Base-by-base conservation (phyloP, 768 basidiomycete species). In the Galerina sulciceps region DNA sequence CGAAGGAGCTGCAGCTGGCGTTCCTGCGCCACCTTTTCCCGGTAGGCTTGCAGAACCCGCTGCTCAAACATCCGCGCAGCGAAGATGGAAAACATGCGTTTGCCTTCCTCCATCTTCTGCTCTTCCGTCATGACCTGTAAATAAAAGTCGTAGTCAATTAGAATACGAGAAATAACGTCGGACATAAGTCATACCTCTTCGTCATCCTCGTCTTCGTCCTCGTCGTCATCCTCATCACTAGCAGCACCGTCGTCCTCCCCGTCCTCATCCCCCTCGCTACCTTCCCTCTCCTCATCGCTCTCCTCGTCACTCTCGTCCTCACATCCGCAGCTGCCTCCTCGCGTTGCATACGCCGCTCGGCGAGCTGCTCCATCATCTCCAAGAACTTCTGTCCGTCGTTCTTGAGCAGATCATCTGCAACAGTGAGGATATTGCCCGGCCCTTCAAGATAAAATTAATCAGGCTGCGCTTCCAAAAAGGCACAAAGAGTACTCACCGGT, bases 281-380 rank as follows among this genome's bases (percentile, higher is more conserved):
- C 84, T 36, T 85, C 87, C 0, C 84, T 81, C 15, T 79, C 82
- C 34, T 78, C 82, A 2, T 79, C 78, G 44, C 76, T 71, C 42
- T 80, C 79, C 26, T 81, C 78, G 22, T 81, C 79, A 53, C 78
- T 80, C 54, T 81, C 81, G 37, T 80, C 80, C 61, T 80, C 9
- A 80, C 76, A 60, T 76, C 76, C 0, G 68, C 74, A 15, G 79
- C 77, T 18, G 80, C 77, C 57, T 80, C 79, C 69, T 98, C 96
- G 4, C 96, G 85, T 65, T 92, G 89, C 85, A 96, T 93, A 44
- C 96, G 85, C 49, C 94, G 85, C 69, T 97, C 94, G 0, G 96
- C 96, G 17, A 99, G 84, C 75, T 96, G 94, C 73, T 99, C 97
- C 97, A 99, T 99, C 97, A 99, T 99, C 80, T 99, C 97, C 67